Percentiles rank a stretch among this genome's conserved stretches.
These are phyloP conservation scores for Elaphomyces granulatus DNA, from an alignment of 495 filamentous ascomycete genomes.

Conservation along the genomic window DNA sequence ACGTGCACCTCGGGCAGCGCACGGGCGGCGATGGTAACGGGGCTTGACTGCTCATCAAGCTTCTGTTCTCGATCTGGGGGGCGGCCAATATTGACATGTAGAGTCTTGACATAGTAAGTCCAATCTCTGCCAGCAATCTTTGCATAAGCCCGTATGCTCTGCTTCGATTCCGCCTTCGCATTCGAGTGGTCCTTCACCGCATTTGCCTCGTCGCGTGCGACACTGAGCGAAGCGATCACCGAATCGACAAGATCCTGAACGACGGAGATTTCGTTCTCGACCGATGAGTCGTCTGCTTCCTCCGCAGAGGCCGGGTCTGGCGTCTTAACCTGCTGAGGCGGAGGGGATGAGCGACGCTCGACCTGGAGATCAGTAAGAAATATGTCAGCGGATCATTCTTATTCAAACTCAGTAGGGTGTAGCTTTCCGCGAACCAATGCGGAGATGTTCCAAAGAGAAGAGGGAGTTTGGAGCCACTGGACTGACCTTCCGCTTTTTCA, in stretches of 20 bases:
- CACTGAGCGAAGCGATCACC: slow-evolving; percentile 53
- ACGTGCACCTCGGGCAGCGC: slow-evolving; percentile 54
- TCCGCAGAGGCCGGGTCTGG: slow-evolving; percentile 24
- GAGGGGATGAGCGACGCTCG: slow-evolving; percentile 21
- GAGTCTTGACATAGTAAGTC: slow-evolving; percentile 82
- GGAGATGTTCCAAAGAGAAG: no score
- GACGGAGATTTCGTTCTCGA: slow-evolving; percentile 38
- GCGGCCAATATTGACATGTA: slow-evolving; percentile 73
- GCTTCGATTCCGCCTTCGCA: slow-evolving; percentile 51
- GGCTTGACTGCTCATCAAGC: slow-evolving; percentile 30
- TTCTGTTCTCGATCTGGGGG: slow-evolving; percentile 45
- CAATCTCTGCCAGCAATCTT: slow-evolving; percentile 85
- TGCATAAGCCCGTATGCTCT: slow-evolving; percentile 76
- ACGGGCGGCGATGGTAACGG: slow-evolving; percentile 29
- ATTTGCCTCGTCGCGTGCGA: slow-evolving; percentile 44
- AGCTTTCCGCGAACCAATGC: no score
- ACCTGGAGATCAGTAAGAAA: no score
- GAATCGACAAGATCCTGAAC: slow-evolving; percentile 56
- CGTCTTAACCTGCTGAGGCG: slow-evolving; percentile 15
- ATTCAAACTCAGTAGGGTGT: no score
- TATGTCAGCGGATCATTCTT: no score
- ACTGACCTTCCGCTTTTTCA: slow-evolving; percentile 63
- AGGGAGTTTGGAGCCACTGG: no score
- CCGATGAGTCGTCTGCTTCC: slow-evolving; percentile 28
- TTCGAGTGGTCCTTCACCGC: slow-evolving; percentile 64